These are phyloP conservation scores for Calycina herbarum DNA, from an alignment of 2,329 filamentous ascomycete species.

Conservation along the genomic window DNA sequence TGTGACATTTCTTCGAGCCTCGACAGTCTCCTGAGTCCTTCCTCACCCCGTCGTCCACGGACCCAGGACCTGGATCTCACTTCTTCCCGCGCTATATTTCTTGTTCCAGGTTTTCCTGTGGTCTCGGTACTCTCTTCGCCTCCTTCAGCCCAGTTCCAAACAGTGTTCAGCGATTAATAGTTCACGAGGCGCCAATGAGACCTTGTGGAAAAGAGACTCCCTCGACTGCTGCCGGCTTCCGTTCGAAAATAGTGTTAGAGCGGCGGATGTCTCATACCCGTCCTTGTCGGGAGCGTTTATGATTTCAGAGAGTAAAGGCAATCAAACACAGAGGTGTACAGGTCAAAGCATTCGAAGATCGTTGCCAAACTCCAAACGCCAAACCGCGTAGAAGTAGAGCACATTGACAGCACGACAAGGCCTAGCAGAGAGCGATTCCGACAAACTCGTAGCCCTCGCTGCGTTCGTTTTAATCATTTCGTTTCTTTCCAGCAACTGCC, in stretches of 20 bases:
- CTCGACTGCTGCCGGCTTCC: constrained; percentile 27
- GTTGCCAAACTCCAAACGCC: constrained; percentile 5
- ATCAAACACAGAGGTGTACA: constrained; percentile 27
- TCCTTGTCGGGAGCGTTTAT: constrained; percentile 18
- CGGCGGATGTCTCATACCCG: constrained; percentile 29
- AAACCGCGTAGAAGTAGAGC: constrained; percentile 2
- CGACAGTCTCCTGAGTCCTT: too few relatives aligned
- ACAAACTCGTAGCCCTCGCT: neutral
- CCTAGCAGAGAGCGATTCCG: constrained; percentile 10
- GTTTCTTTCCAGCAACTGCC: constrained; percentile 17
- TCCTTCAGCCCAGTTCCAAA: constrained; percentile 1
- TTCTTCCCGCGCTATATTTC: constrained; percentile 6
- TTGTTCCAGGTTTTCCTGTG: constrained; percentile 15
- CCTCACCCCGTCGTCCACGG: constrained; percentile 11
- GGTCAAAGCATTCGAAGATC: constrained; percentile 15
- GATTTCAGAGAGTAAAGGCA: constrained; percentile 25
- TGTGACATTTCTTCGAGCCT: constrained; percentile 14
- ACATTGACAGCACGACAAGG: constrained; percentile 4
- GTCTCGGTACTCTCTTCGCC: constrained; percentile 11
- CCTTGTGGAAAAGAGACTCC: constrained; percentile 6
- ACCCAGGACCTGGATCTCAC: constrained; percentile 12
- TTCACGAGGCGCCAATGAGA: constrained; percentile 2
- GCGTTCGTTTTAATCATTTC: constrained; percentile 13
- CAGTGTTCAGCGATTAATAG: neutral
- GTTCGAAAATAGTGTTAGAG: constrained; percentile 20